A percentile compares a stretch with the other conserved stretches of the same genome.
Evolutionary conservation across 768 basidiomycete species (phyloP).

Genomic region (Naganishia vaughanmartiniae): DNA sequence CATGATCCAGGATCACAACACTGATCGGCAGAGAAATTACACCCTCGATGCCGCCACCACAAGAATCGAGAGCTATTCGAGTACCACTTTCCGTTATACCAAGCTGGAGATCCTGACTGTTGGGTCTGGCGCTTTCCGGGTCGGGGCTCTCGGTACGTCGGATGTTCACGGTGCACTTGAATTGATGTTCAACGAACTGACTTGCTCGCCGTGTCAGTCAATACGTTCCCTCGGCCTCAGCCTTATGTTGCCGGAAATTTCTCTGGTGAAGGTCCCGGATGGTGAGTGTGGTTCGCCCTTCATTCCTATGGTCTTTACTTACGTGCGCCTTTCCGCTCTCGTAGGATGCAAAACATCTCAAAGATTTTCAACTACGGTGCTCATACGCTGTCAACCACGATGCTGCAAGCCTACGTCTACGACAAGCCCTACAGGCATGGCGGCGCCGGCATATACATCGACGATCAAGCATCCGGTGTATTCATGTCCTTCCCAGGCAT

Average conservation of each 20-base stretch:
- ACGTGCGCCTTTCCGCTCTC: background rate
- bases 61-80: slow-evolving; percentile 1
- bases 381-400: background rate
- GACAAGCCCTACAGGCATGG: slow-evolving; percentile 8
- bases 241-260: slow-evolving; percentile 11
- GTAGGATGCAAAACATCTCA: slow-evolving; percentile 14
- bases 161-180: background rate
- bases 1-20: slow-evolving; percentile 15
- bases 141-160: background rate
- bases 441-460: slow-evolving; percentile 1
- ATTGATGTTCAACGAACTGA: background rate
- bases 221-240: slow-evolving; percentile 6
- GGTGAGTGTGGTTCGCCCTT: background rate
- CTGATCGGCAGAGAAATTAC: slow-evolving; percentile 5
- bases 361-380: slow-evolving; percentile 16
- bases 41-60: slow-evolving; percentile 9
- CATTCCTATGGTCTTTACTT: background rate
- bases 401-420: slow-evolving; percentile 1
- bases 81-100: slow-evolving; percentile 5
- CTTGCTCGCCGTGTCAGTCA: background rate
- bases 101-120: slow-evolving; percentile 4
- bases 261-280: slow-evolving; percentile 5
- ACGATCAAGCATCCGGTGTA: slow-evolving; percentile 10
- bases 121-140: slow-evolving; percentile 1
- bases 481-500: slow-evolving; percentile 10